Evolutionary conservation across 2,329 filamentous ascomycete species (phyloP).

Genomic region (Hypoxylon sp.): DNA sequence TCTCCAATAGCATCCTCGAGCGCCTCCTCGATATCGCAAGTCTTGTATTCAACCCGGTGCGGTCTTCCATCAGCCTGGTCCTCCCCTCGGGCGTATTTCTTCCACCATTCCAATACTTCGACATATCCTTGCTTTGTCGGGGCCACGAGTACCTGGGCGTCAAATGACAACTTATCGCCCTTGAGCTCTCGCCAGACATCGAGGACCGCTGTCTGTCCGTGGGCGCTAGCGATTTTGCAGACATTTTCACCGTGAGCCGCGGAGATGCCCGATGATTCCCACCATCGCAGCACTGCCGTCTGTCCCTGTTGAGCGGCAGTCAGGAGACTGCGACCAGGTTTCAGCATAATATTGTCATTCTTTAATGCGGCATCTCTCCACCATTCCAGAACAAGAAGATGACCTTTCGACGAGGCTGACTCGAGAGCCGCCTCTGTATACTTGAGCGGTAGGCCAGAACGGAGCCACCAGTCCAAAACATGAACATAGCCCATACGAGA

Average conservation of each 20-base stretch:
- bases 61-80: slow-evolving; percentile 67
- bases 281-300: slow-evolving; percentile 85
- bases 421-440: slow-evolving; percentile 92
- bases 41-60: slow-evolving; percentile 90
- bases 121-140: slow-evolving; percentile 91
- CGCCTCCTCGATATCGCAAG: slow-evolving; percentile 95
- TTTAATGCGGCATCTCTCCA: slow-evolving; percentile 81
- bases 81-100: slow-evolving; percentile 73
- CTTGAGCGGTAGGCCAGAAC: slow-evolving; percentile 80
- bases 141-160: slow-evolving; percentile 85
- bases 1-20: slow-evolving; percentile 87
- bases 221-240: slow-evolving; percentile 85
- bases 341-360: slow-evolving; percentile 73
- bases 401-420: slow-evolving; percentile 86
- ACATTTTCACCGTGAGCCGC: slow-evolving; percentile 86
- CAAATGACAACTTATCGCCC: slow-evolving; percentile 80
- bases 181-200: slow-evolving; percentile 85
- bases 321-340: slow-evolving; percentile 87
- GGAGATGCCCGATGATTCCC: slow-evolving; percentile 85
- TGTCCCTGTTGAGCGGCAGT: slow-evolving; percentile 88
- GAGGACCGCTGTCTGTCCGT: slow-evolving; percentile 87
- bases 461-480: slow-evolving; percentile 92
- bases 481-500: slow-evolving; percentile 88
- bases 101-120: slow-evolving; percentile 93
- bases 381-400: slow-evolving; percentile 91